Evolutionary conservation across 345 rosid species (phyloP), one percentile per base, ranked within the genome.

Genomic region (Lumnitzera racemosa): DNA sequence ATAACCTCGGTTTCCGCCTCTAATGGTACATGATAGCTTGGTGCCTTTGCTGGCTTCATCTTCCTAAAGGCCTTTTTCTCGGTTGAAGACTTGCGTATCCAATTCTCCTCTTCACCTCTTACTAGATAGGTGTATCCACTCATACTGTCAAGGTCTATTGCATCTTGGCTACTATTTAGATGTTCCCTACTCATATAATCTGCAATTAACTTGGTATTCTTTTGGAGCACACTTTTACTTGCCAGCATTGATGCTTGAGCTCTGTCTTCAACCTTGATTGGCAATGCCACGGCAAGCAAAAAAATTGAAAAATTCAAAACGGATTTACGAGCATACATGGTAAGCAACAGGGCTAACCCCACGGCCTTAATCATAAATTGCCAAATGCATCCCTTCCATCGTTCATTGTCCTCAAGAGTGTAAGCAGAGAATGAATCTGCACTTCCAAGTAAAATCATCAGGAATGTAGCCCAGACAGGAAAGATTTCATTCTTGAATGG

Each of bases 321-420:
- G 20, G 20, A 20, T 20, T 20, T 20, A 20, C 1, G 20, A 1
- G 13, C 0, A 46, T 31, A 56, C 59, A 1, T 2, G 1, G 0
- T 3, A 0, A 29, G 2, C 24, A 56, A 31, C 59, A 15, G 0
- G 0, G 13, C 0, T 47, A 31, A 0, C 59, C 47, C n/a, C n/a
- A 10, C 13, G 14, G 1, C n/a, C 20, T 56, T 56, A 47, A 56
- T 6, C 51, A 0, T 0, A 43, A 27, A 0, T 46, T 60, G 27
- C 23, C 36, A 60, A 0, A 29, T 13, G 54, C 49, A 12, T 0
- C 5, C 25, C 24, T 2, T 47, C 63, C 63, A 60, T 13, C 27
- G 54, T 50, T 60, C 54, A 24, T 47, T 60, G 5, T 60, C 55
- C 0, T 49, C 14, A 15, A 60, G 63, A 15, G 43, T 60, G 47